These are phyloP conservation scores for Picocystis salinarum DNA, from an alignment of 139 green algal genomes.

Conservation along the genomic window DNA sequence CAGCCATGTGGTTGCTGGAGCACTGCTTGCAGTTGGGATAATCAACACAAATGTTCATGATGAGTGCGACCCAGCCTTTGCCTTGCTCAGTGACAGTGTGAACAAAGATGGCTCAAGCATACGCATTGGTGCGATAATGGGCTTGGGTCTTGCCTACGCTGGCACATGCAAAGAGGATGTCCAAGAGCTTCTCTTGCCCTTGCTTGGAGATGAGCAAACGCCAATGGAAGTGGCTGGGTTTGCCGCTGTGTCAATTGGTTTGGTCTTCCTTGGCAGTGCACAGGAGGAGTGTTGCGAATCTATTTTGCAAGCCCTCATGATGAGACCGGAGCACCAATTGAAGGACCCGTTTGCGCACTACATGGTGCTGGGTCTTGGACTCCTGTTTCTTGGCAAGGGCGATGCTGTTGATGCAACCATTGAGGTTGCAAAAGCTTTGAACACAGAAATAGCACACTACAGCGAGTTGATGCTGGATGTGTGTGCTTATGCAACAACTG, in stretches of 20 bases:
- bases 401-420: slow-evolving; percentile 76
- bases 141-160: slow-evolving; percentile 92
- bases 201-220: slow-evolving; percentile 15
- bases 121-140: slow-evolving; percentile 69
- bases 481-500: slow-evolving; percentile 83
- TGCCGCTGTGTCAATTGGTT: slow-evolving; percentile 68
- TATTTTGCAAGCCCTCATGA: slow-evolving; percentile 67
- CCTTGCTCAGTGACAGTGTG: slow-evolving; percentile 80
- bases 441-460: slow-evolving; percentile 24
- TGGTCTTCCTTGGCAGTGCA: slow-evolving; percentile 66
- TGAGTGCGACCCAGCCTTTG: slow-evolving; percentile 90
- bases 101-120: slow-evolving; percentile 43
- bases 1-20: slow-evolving; percentile 56
- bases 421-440: slow-evolving; percentile 78
- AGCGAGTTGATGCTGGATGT: slow-evolving; percentile 45
- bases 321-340: slow-evolving; percentile 60
- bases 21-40: slow-evolving; percentile 81
- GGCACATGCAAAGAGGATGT: slow-evolving; percentile 55
- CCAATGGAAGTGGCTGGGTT: slow-evolving; percentile 66
- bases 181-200: slow-evolving; percentile 29
- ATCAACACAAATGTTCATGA: slow-evolving; percentile 42
- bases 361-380: slow-evolving; percentile 66
- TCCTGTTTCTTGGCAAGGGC: slow-evolving; percentile 84
- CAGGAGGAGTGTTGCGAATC: slow-evolving; percentile 55
- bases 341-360: slow-evolving; percentile 45